Evolutionary conservation across 2,329 filamentous ascomycete species (phyloP).

Genomic region (Lachnellula cervina): DNA sequence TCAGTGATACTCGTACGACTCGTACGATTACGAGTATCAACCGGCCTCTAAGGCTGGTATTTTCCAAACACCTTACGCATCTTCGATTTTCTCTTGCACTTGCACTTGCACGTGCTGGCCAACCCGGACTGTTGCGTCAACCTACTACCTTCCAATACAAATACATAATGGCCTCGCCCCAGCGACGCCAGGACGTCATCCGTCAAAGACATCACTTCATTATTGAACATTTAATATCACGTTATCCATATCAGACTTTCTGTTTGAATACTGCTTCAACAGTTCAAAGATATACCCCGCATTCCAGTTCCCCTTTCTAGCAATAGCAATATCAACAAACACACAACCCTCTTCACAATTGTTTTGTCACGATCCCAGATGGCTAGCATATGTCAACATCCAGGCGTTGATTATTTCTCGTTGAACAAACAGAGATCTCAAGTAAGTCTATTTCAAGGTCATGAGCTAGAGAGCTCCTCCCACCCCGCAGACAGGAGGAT

Average conservation of each 20-base stretch:
- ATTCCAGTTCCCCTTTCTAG: not conserved
- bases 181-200: constrained; percentile 16
- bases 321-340: not conserved
- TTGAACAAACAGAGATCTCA: constrained; percentile 14
- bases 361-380: constrained; percentile 4
- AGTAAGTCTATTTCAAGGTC: constrained; percentile 13
- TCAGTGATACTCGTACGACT: constrained; percentile 2
- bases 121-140: constrained; percentile 8
- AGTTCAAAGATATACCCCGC: constrained; percentile 4
- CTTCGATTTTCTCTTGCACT: constrained; percentile 1
- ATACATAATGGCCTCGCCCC: constrained; percentile 17
- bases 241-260: not conserved
- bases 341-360: not conserved
- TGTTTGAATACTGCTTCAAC: not conserved
- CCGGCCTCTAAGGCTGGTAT: constrained; percentile 14
- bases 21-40: constrained; percentile 24
- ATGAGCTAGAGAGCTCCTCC: not conserved
- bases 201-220: constrained; percentile 12
- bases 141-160: constrained; percentile 3
- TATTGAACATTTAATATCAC: constrained; percentile 2
- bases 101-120: not conserved
- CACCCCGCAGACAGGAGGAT: not conserved
- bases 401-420: constrained; percentile 19
- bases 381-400: constrained; percentile 15
- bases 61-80: constrained; percentile 10